A percentile compares a stretch with the other conserved stretches of the same genome.
Evolutionary conservation across 495 filamentous ascomycete species (phyloP).

Genomic region (Podospora conica): DNA sequence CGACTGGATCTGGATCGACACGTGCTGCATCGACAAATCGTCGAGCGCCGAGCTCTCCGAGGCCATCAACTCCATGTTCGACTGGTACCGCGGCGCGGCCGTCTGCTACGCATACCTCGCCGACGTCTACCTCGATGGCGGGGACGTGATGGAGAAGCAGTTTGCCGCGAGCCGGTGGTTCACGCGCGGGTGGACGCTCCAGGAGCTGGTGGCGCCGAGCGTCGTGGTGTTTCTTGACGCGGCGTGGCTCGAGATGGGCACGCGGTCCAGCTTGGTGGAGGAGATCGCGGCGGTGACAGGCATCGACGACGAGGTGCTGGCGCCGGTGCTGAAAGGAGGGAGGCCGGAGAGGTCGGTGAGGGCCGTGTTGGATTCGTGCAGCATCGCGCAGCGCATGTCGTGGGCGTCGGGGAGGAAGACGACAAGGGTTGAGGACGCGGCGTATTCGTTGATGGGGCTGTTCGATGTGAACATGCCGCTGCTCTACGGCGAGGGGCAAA

Average conservation of each 20-base stretch:
- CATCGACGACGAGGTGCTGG: not conserved
- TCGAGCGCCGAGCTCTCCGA: not conserved
- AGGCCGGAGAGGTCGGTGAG: not conserved
- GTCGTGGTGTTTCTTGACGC: not conserved
- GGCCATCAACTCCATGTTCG: not conserved
- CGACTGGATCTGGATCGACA: not conserved
- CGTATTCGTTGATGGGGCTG: conserved; percentile 1
- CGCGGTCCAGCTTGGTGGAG: not conserved
- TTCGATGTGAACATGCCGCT: conserved; percentile 1
- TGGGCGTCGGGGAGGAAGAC: conserved; percentile 2
- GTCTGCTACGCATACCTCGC: conserved; percentile 24
- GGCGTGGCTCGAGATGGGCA: not conserved
- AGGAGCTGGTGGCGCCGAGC: not conserved
- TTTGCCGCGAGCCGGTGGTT: not conserved
- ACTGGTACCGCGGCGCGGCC: conserved; percentile 1
- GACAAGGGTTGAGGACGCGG: conserved; percentile 1
- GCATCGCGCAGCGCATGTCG: conserved; percentile 4
- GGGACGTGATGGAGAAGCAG: not conserved
- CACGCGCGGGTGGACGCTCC: conserved; percentile 2
- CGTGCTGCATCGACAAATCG: not conserved
- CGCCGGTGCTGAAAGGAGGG: not conserved
- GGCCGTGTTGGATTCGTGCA: not conserved
- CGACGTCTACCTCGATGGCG: conserved; percentile 16
- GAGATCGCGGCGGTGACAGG: not conserved
- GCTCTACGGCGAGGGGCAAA: not conserved